These are phyloP conservation scores for Termitomyces sp. DNA, from an alignment of 768 basidiomycete genomes.

Conservation along the genomic window DNA sequence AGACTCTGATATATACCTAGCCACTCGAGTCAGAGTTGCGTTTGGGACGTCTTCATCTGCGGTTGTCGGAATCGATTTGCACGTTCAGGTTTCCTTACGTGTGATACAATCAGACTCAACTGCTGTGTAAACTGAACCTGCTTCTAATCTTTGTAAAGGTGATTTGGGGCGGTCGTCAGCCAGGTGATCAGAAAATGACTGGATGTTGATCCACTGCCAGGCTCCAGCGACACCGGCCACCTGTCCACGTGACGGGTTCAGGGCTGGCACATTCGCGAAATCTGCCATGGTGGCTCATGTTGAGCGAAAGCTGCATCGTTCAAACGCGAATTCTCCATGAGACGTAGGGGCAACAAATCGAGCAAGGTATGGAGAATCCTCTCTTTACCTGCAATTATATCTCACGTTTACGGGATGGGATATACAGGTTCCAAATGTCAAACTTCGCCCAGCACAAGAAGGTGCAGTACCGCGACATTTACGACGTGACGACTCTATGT, in stretches of 20 bases:
- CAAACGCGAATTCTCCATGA: slow-evolving; percentile 27
- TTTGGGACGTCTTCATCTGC: too few species aligned
- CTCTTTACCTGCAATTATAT: neutral
- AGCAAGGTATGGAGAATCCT: slow-evolving; percentile 45
- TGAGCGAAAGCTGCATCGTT: neutral
- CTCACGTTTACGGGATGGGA: neutral
- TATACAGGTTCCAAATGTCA: slow-evolving; percentile 76
- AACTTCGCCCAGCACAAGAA: slow-evolving; percentile 64
- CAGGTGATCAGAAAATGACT: too few species aligned
- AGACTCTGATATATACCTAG: too few species aligned
- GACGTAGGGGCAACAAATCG: slow-evolving; percentile 63
- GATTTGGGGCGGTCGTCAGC: too few species aligned
- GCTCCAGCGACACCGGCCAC: too few species aligned
- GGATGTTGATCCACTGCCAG: too few species aligned
- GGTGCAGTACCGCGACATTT: slow-evolving; percentile 29
- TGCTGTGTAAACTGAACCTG: too few species aligned
- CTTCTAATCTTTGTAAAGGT: too few species aligned
- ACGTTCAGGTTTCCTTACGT: too few species aligned
- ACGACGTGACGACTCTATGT: slow-evolving; percentile 29
- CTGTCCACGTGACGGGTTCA: slow-evolving; percentile 15
- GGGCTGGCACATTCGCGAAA: slow-evolving; percentile 22
- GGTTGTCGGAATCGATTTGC: too few species aligned
- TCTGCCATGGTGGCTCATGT: neutral
- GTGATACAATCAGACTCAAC: too few species aligned
- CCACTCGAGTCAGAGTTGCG: too few species aligned